Base-by-base conservation (phyloP, 129 eudicot genomes). In the Tagetes erecta region DNA sequence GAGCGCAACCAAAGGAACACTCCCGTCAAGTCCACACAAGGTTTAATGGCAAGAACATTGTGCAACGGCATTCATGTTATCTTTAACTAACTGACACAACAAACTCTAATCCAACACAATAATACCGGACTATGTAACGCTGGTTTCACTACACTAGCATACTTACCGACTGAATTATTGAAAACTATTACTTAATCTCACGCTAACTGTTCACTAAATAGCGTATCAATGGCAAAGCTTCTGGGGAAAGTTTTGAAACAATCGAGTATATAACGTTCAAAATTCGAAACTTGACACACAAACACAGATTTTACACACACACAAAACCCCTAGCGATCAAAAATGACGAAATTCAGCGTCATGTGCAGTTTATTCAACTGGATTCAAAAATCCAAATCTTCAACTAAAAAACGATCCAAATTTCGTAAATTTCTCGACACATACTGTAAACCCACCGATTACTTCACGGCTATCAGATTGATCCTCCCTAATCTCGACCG, bases 401-500 rank as follows among this genome's bases (percentile, higher is more conserved):
- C 94, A 0, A 57, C 84, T 0, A 80, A 80, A 49, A 95, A 95
- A 58, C 76, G 99, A 49, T 83, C 91, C 13, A 95, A 95, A 37
- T 95, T 95, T 71, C 89, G 96, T 3, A 95, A 91, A 52, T 95
- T 95, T 65, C 84, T 95, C 31, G 92, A 88, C 81, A 64, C 87
- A 14, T 95, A 75, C 80, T 88, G 96, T 73, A 83, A 82, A 46
- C 89, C 93, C 59, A 39, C 64, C 1, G 92, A 88, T 67, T 91
- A 88, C 79, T 95, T 91, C 90, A 58, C 83, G n/a, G 84, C 99
- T 46, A 82, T 95, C 31, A 83, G 99, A 53, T 74, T 91, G 53
- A 82, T 95, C 68, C 89, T 91, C 27, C 97, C 99, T 4, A 76
- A 80, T 20, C 87, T 95, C 39, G 97, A 95, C 73, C 88, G 97